phyloP scores from a whole-genome alignment of 2,329 filamentous ascomycete genomes.

The Colletotrichum cuscutae region DNA sequence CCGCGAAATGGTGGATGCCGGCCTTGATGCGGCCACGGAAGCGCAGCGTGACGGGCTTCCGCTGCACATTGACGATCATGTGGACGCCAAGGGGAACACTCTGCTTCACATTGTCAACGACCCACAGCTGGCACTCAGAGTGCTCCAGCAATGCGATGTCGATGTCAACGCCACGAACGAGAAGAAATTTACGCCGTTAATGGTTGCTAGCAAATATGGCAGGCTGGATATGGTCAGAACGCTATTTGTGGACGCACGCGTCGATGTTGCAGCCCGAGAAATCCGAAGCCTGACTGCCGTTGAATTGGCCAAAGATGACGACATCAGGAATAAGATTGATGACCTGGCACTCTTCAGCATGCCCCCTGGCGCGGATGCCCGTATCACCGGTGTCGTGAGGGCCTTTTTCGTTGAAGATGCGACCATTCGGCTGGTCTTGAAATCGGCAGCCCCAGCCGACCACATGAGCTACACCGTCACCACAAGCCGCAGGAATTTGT shows the following conservation, averaged over 20 bases:
- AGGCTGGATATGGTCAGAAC: constrained; percentile 91
- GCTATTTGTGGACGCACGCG: constrained; percentile 86
- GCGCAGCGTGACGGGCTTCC: constrained; percentile 81
- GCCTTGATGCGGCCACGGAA: constrained; percentile 76
- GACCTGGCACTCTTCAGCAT: constrained; percentile 88
- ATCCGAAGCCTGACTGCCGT: constrained; percentile 90
- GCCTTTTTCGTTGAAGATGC: constrained; percentile 98
- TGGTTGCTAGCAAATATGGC: constrained; percentile 99
- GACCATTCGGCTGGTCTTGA: constrained; percentile 90
- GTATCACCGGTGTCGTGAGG: constrained; percentile 91
- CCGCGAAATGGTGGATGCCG: constrained; percentile 85
- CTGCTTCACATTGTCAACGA: constrained; percentile 96
- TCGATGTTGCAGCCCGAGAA: constrained; percentile 87
- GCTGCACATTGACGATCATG: constrained; percentile 92
- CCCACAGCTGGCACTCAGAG: constrained; percentile 76
- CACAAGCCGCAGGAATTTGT: constrained; percentile 86
- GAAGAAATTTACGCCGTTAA: constrained; percentile 92
- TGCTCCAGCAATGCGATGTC: constrained; percentile 88
- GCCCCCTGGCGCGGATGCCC: constrained; percentile 75
- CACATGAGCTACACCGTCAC: constrained; percentile 91
- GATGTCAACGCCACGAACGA: constrained; percentile 97
- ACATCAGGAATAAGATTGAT: constrained; percentile 95
- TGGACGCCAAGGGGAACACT: constrained; percentile 93
- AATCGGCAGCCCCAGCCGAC: constrained; percentile 88
- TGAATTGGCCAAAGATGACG: constrained; percentile 96